These are phyloP conservation scores for Moesziomyces sp. DNA, from an alignment of 1,284 basidiomycete species.

Conservation along the genomic window DNA sequence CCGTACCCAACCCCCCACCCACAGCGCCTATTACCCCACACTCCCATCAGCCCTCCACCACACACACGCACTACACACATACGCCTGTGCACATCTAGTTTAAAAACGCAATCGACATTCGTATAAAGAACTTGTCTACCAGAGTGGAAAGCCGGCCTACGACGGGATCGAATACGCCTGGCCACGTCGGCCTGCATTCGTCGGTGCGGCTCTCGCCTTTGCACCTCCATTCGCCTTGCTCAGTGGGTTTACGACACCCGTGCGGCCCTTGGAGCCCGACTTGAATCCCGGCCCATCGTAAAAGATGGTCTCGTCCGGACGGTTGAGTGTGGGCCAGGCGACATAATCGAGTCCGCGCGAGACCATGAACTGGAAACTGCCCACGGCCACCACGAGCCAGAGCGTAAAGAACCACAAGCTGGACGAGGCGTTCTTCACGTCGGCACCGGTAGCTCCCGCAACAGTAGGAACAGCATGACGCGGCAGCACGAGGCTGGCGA, in stretches of 20 bases:
- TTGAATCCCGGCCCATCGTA: constrained; percentile 66
- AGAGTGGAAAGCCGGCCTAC: neutral
- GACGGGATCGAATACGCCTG: constrained; percentile 31
- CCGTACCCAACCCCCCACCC: too few relatives aligned
- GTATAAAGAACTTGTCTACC: too few relatives aligned
- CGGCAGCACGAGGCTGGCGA: constrained; percentile 53
- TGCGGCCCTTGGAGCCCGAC: constrained; percentile 53
- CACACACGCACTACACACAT: too few relatives aligned
- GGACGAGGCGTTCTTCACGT: constrained; percentile 11
- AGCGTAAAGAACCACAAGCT: constrained; percentile 45
- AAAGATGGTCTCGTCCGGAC: constrained; percentile 58
- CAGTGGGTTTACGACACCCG: constrained; percentile 35
- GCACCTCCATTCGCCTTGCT: constrained; percentile 8
- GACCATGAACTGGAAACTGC: constrained; percentile 53
- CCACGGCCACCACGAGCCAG: constrained; percentile 48
- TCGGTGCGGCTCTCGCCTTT: constrained; percentile 1
- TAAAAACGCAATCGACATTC: too few relatives aligned
- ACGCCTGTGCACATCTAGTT: too few relatives aligned
- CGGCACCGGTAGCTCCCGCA: constrained; percentile 5
- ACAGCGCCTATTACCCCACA: too few relatives aligned
- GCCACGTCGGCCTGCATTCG: constrained; percentile 31
- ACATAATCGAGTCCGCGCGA: constrained; percentile 64
- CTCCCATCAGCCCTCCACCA: too few relatives aligned
- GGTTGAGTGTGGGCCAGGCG: constrained; percentile 64
- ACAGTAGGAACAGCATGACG: constrained; percentile 23